Percentiles rank a stretch among this genome's conserved stretches.
Evolutionary conservation across 805 yeast genomes (phyloP).

Genomic region (Metschnikowia kofuensis): DNA sequence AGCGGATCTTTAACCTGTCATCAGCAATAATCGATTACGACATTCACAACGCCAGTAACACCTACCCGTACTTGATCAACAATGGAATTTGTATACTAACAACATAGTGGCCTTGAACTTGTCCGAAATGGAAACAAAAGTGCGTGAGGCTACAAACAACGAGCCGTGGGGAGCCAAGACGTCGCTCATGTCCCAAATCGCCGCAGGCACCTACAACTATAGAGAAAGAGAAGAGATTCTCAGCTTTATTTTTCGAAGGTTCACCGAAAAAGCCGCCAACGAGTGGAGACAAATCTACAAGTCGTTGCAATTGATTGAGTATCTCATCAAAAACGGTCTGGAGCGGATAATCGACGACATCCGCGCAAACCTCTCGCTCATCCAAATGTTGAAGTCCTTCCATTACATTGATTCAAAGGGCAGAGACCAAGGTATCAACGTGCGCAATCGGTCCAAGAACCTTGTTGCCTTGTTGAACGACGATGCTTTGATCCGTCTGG

Average conservation of each 20-base stretch:
- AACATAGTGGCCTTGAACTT: constrained; percentile 74
- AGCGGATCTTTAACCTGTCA: too few relatives aligned
- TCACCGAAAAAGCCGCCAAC: constrained; percentile 91
- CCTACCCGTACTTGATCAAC: not conserved
- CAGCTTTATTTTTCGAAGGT: constrained; percentile 77
- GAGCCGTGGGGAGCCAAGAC: constrained; percentile 99
- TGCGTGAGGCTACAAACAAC: constrained; percentile 95
- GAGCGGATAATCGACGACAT: constrained; percentile 96
- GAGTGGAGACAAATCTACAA: constrained; percentile 99
- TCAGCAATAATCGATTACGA: too few relatives aligned
- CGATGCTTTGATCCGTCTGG: constrained; percentile 72
- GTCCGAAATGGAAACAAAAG: constrained; percentile 96
- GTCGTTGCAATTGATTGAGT: constrained; percentile 87
- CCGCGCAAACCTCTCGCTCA: constrained; percentile 72
- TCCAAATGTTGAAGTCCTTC: constrained; percentile 87
- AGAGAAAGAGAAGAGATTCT: constrained; percentile 77
- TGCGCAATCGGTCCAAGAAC: constrained; percentile 84
- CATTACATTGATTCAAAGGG: constrained; percentile 93
- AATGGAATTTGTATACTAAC: not conserved
- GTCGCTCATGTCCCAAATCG: constrained; percentile 89
- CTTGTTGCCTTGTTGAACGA: constrained; percentile 69
- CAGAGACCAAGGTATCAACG: constrained; percentile 93
- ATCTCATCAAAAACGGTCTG: constrained; percentile 85
- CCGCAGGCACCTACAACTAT: constrained; percentile 88
- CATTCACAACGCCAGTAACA: not conserved